A percentile compares a stretch with the other conserved stretches of the same genome.
phyloP scores from a whole-genome alignment of 192 early-diverging fungal genomes.

The Cetraspora pellucida region DNA sequence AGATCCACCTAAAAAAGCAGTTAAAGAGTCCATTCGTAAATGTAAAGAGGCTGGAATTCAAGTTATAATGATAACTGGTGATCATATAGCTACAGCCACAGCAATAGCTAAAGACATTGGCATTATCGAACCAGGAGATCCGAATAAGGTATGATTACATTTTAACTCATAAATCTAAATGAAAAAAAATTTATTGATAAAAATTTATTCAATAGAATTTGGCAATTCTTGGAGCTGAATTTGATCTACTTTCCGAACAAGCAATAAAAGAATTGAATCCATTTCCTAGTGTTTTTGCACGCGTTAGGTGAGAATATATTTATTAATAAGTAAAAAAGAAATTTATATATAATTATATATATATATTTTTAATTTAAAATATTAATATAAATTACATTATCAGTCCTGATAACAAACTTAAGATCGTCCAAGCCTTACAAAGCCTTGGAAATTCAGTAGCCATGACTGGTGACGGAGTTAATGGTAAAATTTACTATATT shows the following conservation, averaged over 20 bases:
- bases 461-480: slow-evolving; percentile 97
- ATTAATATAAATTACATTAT: not conserved
- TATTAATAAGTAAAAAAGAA: too few relatives aligned
- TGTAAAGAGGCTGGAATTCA: slow-evolving; percentile 93
- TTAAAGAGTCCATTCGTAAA: slow-evolving; percentile 74
- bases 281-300: slow-evolving; percentile 96
- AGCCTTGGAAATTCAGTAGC: slow-evolving; percentile 72
- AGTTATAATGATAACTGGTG: slow-evolving; percentile 98
- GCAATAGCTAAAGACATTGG: slow-evolving; percentile 91
- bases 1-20: slow-evolving; percentile 87
- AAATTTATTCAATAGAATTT: slow-evolving; percentile 50
- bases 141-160: slow-evolving; percentile 40
- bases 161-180: not conserved
- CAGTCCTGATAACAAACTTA: slow-evolving; percentile 93
- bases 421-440: slow-evolving; percentile 91
- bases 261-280: slow-evolving; percentile 75
- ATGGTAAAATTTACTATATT: slow-evolving; percentile 47
- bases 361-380: not conserved
- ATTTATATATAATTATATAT: too few relatives aligned
- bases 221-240: slow-evolving; percentile 84
- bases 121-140: slow-evolving; percentile 69
- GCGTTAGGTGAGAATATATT: slow-evolving; percentile 59
- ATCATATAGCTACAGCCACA: slow-evolving; percentile 90
- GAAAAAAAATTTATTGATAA: slow-evolving; percentile 6
- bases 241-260: slow-evolving; percentile 91